Base-by-base conservation (phyloP, 140 eudicot genomes). In the Cichorium intybus region DNA sequence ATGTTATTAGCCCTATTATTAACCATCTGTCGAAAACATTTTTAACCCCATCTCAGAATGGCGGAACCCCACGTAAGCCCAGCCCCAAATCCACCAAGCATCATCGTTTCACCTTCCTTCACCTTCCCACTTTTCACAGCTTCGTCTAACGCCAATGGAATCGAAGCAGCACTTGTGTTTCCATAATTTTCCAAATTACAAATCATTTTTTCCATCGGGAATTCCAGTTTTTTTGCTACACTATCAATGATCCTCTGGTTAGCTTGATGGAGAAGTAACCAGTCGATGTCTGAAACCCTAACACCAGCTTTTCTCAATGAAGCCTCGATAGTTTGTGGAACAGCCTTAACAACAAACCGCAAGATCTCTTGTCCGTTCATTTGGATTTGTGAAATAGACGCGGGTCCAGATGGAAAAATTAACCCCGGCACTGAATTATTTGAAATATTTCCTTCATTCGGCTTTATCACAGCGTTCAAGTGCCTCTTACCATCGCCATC, bases 141-240 rank as follows among this genome's bases (percentile, higher is more conserved):
- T 71, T 87, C 95, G 43, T 90, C 97, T 72, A 90, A 73, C 16
- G 97, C 97, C 72, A 87, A 76, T 0, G 97, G 97, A 39, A 90
- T 90, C 2, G 97, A 87, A 15, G 97, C 97, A 16, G 95, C 94
- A 66, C 94, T 90, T 7, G 97, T 90, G 71, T 90, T 90, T 2
- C 95, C 97, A 60, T 84, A 90, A 24, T 87, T 80, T 10, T 73
- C 87, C 60, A 90, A 11, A 48, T 87, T 90, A 6, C 84, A 84
- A 62, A 90, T 79, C 21, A 90, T 94, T 7, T 74, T 85, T 15
- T 87, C 97, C 7, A 68, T 56, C 26, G 90, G 90, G 53, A 90
- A 72, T 21, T 84, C 80, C 41, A 88, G 64, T 10, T 74, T 85
- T 2, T 76, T 70, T 4, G 89, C 87, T 10, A 88, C 79, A 24